Percentiles rank a stretch among this genome's conserved stretches.
phyloP scores from a whole-genome alignment of 2,329 filamentous ascomycete genomes.

The Aspergillus vadensis region DNA sequence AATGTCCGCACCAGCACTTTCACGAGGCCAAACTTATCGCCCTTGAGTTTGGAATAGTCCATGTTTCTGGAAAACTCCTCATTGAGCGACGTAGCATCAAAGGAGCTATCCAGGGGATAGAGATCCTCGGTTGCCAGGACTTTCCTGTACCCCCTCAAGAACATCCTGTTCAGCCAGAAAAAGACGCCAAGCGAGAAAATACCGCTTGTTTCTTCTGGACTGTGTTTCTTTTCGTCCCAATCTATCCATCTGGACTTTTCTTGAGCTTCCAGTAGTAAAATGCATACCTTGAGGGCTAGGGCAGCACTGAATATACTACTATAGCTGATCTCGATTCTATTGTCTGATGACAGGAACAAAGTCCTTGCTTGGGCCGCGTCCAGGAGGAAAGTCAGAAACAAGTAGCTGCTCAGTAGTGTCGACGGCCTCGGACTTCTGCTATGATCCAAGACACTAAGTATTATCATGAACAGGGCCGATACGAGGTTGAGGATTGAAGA shows the following conservation, averaged over 20 bases:
- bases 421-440: constrained; percentile 43
- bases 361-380: constrained; percentile 44
- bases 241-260: constrained; percentile 29
- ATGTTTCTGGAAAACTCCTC: constrained; percentile 11
- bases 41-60: constrained; percentile 12
- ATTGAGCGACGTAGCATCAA: constrained; percentile 6
- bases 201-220: constrained; percentile 37
- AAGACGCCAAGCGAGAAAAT: constrained; percentile 38
- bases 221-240: constrained; percentile 30
- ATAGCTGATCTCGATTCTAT: constrained; percentile 7
- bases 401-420: constrained; percentile 44
- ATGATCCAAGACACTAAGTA: constrained; percentile 36
- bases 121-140: constrained; percentile 34
- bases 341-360: constrained; percentile 21
- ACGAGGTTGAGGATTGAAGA: constrained; percentile 32
- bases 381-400: constrained; percentile 44
- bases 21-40: constrained; percentile 8
- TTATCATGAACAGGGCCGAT: constrained; percentile 20
- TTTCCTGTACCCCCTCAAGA: constrained; percentile 31
- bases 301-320: constrained; percentile 12
- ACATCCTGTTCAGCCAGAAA: constrained; percentile 40
- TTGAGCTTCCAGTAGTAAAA: constrained; percentile 25
- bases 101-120: constrained; percentile 19
- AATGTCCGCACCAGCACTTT: constrained; percentile 30
- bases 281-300: constrained; percentile 11